phyloP scores from a whole-genome alignment of 1,139 yeast genomes.

The Pichia sp. region DNA sequence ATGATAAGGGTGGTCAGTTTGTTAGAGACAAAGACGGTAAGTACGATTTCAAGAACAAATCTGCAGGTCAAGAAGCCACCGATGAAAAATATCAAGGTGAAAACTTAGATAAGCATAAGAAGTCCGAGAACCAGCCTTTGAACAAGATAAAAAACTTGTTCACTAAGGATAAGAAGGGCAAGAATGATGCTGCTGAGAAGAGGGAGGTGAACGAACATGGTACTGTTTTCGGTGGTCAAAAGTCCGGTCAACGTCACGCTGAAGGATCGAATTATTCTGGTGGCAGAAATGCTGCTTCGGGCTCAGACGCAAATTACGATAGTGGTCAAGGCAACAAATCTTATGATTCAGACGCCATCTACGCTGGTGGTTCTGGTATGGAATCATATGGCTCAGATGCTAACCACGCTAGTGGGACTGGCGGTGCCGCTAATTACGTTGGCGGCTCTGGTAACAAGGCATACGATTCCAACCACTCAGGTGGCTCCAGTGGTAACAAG shows the following conservation, averaged over 20 bases:
- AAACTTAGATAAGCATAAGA: not conserved
- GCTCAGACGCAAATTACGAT: not conserved
- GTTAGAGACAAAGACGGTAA: not conserved
- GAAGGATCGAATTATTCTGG: not conserved
- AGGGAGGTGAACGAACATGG: conserved; percentile 2
- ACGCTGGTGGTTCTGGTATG: not conserved
- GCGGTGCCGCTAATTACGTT: not conserved
- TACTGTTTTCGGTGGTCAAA: conserved; percentile 1
- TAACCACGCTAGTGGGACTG: not conserved
- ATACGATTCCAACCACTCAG: not conserved
- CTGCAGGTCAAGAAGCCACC: not conserved
- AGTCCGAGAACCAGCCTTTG: not conserved
- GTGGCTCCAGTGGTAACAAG: not conserved
- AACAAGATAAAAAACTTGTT: conserved; percentile 10
- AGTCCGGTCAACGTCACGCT: not conserved
- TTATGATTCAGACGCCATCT: not conserved
- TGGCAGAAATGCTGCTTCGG: not conserved
- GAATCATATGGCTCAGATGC: no score
- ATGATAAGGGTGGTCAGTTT: not conserved
- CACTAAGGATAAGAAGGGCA: conserved; percentile 3
- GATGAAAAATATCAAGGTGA: not conserved
- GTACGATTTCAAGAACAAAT: not conserved
- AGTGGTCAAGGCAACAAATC: not conserved
- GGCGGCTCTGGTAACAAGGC: not conserved
- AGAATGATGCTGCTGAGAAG: not conserved